Conservation (phyloP, 106 monocot genomes). For the Platanthera guangdongensis region DNA sequence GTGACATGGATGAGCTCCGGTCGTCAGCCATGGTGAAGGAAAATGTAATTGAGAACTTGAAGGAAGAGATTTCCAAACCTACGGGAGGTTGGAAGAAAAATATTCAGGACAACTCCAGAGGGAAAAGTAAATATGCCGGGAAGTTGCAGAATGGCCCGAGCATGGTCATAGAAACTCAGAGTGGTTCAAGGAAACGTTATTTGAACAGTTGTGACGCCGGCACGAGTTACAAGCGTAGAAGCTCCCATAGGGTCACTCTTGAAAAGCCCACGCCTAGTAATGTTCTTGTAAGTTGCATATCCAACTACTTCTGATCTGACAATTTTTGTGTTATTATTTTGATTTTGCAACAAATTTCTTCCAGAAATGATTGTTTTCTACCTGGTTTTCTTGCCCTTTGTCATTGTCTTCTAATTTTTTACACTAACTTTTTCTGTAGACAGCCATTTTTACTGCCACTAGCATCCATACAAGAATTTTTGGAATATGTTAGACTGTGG, state of each 20-base stretch:
- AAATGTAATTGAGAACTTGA: conserved; percentile 25
- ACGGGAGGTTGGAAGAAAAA: conserved; percentile 7
- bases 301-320: not conserved
- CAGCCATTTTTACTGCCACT: not conserved
- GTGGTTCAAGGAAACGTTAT: conserved; percentile 8
- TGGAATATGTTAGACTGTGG: not conserved
- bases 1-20: conserved; percentile 7
- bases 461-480: not conserved
- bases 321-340: not conserved
- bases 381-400: not conserved
- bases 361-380: not conserved
- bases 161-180: conserved; percentile 9
- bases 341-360: not conserved
- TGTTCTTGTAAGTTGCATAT: conserved; percentile 26
- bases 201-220: conserved; percentile 1
- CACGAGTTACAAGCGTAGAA: conserved; percentile 10
- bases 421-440: not conserved
- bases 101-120: conserved; percentile 9
- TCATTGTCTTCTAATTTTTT: not conserved
- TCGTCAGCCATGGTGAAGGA: conserved; percentile 32
- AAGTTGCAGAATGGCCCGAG: conserved; percentile 9
- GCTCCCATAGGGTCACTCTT: conserved; percentile 2
- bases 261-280: conserved; percentile 10
- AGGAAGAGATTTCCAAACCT: conserved; percentile 21
- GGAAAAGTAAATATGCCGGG: not conserved